Evolutionary conservation across 495 filamentous ascomycete genomes (phyloP).

Genomic region (Aspergillus coremiiformis): DNA sequence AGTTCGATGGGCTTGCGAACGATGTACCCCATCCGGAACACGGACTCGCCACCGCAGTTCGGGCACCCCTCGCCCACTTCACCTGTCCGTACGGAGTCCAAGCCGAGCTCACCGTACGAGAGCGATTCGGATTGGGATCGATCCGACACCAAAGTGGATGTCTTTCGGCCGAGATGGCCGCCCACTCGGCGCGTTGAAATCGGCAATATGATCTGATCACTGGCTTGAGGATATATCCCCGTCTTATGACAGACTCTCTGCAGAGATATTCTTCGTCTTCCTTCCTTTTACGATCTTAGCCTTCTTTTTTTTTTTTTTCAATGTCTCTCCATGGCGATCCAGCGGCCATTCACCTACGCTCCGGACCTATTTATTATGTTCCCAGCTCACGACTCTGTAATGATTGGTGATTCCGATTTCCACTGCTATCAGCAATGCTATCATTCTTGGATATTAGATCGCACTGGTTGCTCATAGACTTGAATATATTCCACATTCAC

Average conservation of each 20-base stretch:
- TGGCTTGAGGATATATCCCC: too few relatives aligned
- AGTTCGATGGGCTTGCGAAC: slow-evolving; percentile 30
- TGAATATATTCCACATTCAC: not conserved
- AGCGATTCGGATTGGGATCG: slow-evolving; percentile 14
- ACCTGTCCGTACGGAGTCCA: slow-evolving; percentile 3
- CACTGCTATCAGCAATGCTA: not conserved
- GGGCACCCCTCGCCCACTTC: too few relatives aligned
- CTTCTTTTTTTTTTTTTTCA: too few relatives aligned
- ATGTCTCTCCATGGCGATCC: not conserved
- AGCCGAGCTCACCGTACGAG: slow-evolving; percentile 5
- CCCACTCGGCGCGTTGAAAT: slow-evolving; percentile 11
- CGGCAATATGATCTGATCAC: slow-evolving; percentile 13
- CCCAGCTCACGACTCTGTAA: not conserved
- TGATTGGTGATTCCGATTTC: not conserved
- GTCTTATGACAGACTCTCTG: not conserved
- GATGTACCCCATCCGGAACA: slow-evolving; percentile 32
- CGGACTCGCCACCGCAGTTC: slow-evolving; percentile 33
- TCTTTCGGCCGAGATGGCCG: slow-evolving; percentile 9
- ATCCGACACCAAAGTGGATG: slow-evolving; percentile 8
- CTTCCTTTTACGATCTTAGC: not conserved
- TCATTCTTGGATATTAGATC: not conserved
- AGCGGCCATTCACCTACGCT: not conserved
- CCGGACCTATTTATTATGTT: not conserved
- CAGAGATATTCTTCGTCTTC: too few relatives aligned
- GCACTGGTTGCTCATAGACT: not conserved